Evolutionary conservation across 2,329 filamentous ascomycete genomes (phyloP).

Genomic region (Fusarium pseudoanthophilum): DNA sequence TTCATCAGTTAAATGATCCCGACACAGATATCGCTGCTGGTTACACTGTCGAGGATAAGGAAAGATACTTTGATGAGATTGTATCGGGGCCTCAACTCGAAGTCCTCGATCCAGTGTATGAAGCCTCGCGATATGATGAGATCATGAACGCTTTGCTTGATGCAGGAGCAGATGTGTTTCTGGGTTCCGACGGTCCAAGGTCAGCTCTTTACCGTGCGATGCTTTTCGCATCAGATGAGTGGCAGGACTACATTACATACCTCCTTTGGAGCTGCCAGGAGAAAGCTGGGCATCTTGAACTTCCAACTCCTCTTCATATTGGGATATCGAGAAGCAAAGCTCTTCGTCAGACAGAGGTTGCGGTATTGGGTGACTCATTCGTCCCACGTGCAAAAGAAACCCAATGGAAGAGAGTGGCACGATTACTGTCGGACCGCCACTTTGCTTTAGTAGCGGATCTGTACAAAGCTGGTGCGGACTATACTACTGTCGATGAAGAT

Average conservation of each 20-base stretch:
- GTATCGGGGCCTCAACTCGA: not conserved
- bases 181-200: not conserved
- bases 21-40: not conserved
- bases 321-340: slow-evolving; percentile 7
- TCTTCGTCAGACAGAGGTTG: slow-evolving; percentile 21
- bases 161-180: slow-evolving; percentile 10
- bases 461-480: slow-evolving; percentile 23
- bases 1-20: not conserved
- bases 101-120: not conserved
- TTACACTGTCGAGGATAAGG: slow-evolving; percentile 1
- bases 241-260: slow-evolving; percentile 17
- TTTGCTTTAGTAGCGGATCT: slow-evolving; percentile 19
- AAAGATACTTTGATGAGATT: not conserved
- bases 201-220: slow-evolving; percentile 19
- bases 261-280: slow-evolving; percentile 20
- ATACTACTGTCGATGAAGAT: not conserved
- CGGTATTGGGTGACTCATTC: not conserved
- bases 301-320: not conserved
- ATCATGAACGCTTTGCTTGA: slow-evolving; percentile 19
- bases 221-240: slow-evolving; percentile 10
- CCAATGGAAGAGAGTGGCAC: slow-evolving; percentile 9
- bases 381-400: not conserved
- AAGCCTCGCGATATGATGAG: slow-evolving; percentile 19
- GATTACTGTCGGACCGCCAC: slow-evolving; percentile 6
- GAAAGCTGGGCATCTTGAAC: not conserved